Percentiles rank a stretch among this genome's conserved stretches.
Evolutionary conservation across 129 eudicot species (phyloP).

Genomic region (Logfia minima): DNA sequence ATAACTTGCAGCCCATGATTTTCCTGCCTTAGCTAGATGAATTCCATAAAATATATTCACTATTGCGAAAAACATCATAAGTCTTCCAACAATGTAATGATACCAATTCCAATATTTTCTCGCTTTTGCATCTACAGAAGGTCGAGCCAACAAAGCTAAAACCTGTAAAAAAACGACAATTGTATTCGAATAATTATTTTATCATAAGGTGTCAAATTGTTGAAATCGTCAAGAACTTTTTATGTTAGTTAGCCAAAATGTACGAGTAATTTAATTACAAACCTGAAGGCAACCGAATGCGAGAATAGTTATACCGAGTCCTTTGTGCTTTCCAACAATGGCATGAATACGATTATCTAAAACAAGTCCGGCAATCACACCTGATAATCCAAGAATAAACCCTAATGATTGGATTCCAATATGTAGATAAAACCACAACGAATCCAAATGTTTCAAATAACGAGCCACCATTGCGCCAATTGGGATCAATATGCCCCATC

Average conservation of each 20-base stretch:
- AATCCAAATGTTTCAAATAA: constrained; percentile 54
- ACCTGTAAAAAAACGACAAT: constrained; percentile 42
- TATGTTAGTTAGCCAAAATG: too few relatives aligned
- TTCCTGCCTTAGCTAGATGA: constrained; percentile 61
- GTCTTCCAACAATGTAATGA: constrained; percentile 57
- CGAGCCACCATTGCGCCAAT: constrained; percentile 71
- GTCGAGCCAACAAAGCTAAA: constrained; percentile 61
- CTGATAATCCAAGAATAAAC: constrained; percentile 63
- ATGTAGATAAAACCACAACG: constrained; percentile 77
- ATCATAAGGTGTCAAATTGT: too few relatives aligned
- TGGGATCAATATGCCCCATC: constrained; percentile 77
- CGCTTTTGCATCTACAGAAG: constrained; percentile 57
- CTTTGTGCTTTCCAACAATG: constrained; percentile 55
- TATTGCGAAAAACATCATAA: constrained; percentile 47
- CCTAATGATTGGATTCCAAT: constrained; percentile 52
- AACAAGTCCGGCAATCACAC: constrained; percentile 63
- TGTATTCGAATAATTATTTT: too few relatives aligned
- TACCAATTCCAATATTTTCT: constrained; percentile 93
- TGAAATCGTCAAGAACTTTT: too few relatives aligned
- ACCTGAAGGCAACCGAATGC: constrained; percentile 79
- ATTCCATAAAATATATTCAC: constrained; percentile 76
- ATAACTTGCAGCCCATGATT: constrained; percentile 57
- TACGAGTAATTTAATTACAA: background rate
- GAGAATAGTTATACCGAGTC: constrained; percentile 66
- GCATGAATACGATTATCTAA: constrained; percentile 44